Percentiles rank a stretch among this genome's conserved stretches.
Conservation (phyloP, 371 early-diverging fungal genomes). For the Mortierella sp. region DNA sequence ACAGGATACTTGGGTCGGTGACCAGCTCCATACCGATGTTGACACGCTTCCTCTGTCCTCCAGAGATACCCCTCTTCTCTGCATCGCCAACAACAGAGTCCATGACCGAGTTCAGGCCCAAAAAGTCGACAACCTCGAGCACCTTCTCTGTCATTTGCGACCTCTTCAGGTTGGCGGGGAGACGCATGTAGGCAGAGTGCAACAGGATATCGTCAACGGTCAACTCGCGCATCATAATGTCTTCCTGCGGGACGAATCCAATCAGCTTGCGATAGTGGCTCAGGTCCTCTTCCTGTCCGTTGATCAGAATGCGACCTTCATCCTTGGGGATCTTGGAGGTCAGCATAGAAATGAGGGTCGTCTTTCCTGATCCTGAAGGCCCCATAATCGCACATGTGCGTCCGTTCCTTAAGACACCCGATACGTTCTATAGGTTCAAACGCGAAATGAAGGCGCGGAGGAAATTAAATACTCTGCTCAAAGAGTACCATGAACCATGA, state of each 20-base stretch:
- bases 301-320: conserved; percentile 70
- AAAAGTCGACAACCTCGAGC: conserved; percentile 69
- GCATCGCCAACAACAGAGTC: conserved; percentile 83
- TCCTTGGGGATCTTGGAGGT: conserved; percentile 73
- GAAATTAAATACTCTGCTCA: neutral
- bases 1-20: conserved; percentile 89
- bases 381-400: conserved; percentile 83
- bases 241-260: conserved; percentile 78
- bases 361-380: conserved; percentile 80
- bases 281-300: conserved; percentile 72
- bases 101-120: conserved; percentile 75
- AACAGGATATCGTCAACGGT: conserved; percentile 69
- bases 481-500: too few relatives aligned
- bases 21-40: conserved; percentile 92
- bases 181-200: conserved; percentile 80
- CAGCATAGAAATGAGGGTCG: conserved; percentile 64
- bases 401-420: conserved; percentile 65
- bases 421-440: conserved; percentile 60
- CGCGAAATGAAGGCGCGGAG: neutral
- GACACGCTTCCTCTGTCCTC: conserved; percentile 89
- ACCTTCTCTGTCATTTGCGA: conserved; percentile 66
- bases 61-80: conserved; percentile 82
- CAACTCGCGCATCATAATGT: conserved; percentile 74
- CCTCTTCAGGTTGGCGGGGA: conserved; percentile 64
- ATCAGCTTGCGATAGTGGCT: conserved; percentile 74